Percentiles rank a stretch among this genome's conserved stretches.
Evolutionary conservation across 345 rosid genomes (phyloP).

Genomic region (Noccaea caerulescens): DNA sequence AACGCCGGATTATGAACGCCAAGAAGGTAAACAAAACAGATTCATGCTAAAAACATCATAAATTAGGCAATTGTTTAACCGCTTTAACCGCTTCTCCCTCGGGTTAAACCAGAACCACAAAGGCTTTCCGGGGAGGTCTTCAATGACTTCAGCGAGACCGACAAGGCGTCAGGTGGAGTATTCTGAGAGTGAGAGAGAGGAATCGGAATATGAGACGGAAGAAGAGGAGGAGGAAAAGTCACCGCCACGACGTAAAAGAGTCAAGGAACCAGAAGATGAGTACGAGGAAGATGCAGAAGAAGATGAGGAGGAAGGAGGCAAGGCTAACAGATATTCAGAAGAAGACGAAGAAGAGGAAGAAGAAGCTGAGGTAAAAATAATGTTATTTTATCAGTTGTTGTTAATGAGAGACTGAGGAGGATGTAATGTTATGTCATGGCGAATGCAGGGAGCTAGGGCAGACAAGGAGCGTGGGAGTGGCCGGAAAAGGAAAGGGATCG

Average conservation of each 20-base stretch:
- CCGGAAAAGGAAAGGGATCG: slow-evolving; percentile 74
- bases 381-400: not conserved
- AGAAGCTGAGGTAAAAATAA: slow-evolving; percentile 53
- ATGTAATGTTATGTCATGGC: slow-evolving; percentile 16
- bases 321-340: slow-evolving; percentile 63
- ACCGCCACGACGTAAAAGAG: slow-evolving; percentile 56
- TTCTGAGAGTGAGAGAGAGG: slow-evolving; percentile 92
- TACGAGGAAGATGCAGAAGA: slow-evolving; percentile 88
- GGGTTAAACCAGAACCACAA: slow-evolving; percentile 60
- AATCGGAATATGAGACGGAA: slow-evolving; percentile 94
- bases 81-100: slow-evolving; percentile 18
- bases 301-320: slow-evolving; percentile 58
- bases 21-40: slow-evolving; percentile 66
- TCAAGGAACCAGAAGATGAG: slow-evolving; percentile 76
- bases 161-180: slow-evolving; percentile 73
- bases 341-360: slow-evolving; percentile 77
- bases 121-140: slow-evolving; percentile 68
- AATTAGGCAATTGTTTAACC: not conserved
- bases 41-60: not conserved
- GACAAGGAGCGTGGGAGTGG: slow-evolving; percentile 57
- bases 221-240: slow-evolving; percentile 73
- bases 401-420: slow-evolving; percentile 12
- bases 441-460: slow-evolving; percentile 63
- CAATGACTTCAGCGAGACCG: slow-evolving; percentile 54
- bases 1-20: slow-evolving; percentile 87